Evolutionary conservation across 2,329 filamentous ascomycete species (phyloP).

Genomic region (Alternaria tenuissima): DNA sequence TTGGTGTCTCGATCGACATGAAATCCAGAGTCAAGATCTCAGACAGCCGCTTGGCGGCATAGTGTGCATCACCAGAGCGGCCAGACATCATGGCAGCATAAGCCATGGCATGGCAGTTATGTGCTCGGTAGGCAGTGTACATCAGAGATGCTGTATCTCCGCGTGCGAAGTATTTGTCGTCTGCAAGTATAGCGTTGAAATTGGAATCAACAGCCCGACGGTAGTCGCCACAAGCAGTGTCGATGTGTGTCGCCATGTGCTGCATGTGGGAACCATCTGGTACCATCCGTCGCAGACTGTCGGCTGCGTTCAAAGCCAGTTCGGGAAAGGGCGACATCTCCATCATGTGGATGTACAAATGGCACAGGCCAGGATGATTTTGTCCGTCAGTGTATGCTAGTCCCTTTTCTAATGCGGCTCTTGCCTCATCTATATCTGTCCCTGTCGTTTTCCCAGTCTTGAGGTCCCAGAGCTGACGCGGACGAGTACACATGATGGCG

Average conservation of each 20-base stretch:
- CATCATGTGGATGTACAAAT: slow-evolving; percentile 19
- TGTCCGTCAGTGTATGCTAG: not conserved
- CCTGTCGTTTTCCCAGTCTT: slow-evolving; percentile 60
- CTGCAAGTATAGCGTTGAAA: slow-evolving; percentile 1
- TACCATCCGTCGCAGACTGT: slow-evolving; percentile 9
- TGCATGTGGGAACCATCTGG: slow-evolving; percentile 17
- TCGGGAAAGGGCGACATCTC: slow-evolving; percentile 12
- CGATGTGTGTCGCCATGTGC: slow-evolving; percentile 14
- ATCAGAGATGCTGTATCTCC: slow-evolving; percentile 1
- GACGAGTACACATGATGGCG: slow-evolving; percentile 67
- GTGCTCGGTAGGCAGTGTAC: slow-evolving; percentile 12
- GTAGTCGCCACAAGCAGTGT: slow-evolving; percentile 11
- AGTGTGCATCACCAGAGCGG: not conserved
- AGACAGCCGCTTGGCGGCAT: slow-evolving; percentile 1
- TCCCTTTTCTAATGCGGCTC: not conserved
- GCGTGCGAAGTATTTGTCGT: slow-evolving; percentile 1
- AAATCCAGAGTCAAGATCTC: slow-evolving; percentile 6
- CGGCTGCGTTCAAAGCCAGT: slow-evolving; percentile 3
- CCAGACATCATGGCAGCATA: slow-evolving; percentile 13
- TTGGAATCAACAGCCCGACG: slow-evolving; percentile 8
- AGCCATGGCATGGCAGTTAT: slow-evolving; percentile 12
- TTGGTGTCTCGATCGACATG: slow-evolving; percentile 9
- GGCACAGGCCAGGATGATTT: slow-evolving; percentile 7
- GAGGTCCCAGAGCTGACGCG: slow-evolving; percentile 68
- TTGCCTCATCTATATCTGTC: not conserved